These are phyloP conservation scores for Meyerozyma athensensis DNA, from an alignment of 1,139 yeast species.

Conservation along the genomic window DNA sequence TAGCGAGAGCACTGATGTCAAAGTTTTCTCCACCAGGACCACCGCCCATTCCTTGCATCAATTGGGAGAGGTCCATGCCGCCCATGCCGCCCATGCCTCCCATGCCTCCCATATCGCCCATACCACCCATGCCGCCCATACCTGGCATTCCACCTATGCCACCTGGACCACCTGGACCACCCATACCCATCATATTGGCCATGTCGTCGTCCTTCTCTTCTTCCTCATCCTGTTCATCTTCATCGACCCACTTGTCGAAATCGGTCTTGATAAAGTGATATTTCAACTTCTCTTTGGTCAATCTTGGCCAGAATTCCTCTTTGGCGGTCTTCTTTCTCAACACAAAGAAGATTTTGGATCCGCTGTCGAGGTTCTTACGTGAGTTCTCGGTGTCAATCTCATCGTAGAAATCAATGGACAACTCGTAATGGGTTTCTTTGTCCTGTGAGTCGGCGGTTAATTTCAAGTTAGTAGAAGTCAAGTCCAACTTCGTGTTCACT, in stretches of 20 bases:
- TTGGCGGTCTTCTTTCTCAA: conserved; percentile 63
- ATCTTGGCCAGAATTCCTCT: conserved; percentile 46
- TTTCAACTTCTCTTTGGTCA: conserved; percentile 26
- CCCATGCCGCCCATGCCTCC: conserved; percentile 33
- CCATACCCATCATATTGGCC: conserved; percentile 26
- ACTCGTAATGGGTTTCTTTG: conserved; percentile 43
- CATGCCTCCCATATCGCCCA: conserved; percentile 27
- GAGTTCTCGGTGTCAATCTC: conserved; percentile 69
- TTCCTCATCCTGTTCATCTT: conserved; percentile 27
- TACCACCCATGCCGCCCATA: conserved; percentile 28
- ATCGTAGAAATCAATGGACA: conserved; percentile 66
- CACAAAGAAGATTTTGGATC: conserved; percentile 66
- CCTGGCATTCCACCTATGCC: conserved; percentile 21
- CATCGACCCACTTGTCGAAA: conserved; percentile 79
- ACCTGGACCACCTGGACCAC: conserved; percentile 25
- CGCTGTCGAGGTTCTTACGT: conserved; percentile 52
- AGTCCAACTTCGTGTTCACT: conserved; percentile 53
- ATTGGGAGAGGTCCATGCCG: conserved; percentile 19
- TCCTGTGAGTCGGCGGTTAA: conserved; percentile 56
- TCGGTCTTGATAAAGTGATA: conserved; percentile 91
- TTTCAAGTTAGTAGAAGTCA: conserved; percentile 54
- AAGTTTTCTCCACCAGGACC: conserved; percentile 19
- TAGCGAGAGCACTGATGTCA: conserved; percentile 17
- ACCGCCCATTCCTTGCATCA: conserved; percentile 20
- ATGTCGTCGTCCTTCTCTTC: conserved; percentile 41